These are phyloP conservation scores for Ramaria sp. DNA, from an alignment of 768 basidiomycete species.

Conservation along the genomic window DNA sequence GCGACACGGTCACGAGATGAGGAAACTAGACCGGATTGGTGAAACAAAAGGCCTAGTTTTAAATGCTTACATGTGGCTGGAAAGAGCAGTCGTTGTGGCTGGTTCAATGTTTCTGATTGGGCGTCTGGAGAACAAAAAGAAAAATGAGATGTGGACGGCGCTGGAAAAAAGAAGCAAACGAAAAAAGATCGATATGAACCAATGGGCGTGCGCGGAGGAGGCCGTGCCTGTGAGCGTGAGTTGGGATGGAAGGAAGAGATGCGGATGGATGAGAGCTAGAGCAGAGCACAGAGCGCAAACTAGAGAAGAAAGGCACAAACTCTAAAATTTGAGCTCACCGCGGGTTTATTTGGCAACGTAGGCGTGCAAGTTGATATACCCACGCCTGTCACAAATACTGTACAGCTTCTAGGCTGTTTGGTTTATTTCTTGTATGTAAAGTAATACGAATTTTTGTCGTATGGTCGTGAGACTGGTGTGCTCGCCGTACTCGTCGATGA, in stretches of 20 bases:
- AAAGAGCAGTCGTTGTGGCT: background rate
- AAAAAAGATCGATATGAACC: slow-evolving; percentile 3
- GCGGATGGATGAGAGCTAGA: background rate
- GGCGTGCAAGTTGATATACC: slow-evolving; percentile 7
- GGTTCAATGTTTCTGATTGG: background rate
- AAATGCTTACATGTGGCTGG: slow-evolving; percentile 3
- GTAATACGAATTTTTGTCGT: background rate
- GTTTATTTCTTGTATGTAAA: background rate
- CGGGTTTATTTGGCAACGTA: slow-evolving; percentile 11
- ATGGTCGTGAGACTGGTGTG: background rate
- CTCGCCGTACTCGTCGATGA: slow-evolving; percentile 1
- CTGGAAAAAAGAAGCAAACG: background rate
- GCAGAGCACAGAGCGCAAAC: slow-evolving; percentile 4
- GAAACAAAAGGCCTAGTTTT: background rate
- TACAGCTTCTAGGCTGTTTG: background rate
- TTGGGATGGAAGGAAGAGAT: background rate
- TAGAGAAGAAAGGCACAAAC: background rate
- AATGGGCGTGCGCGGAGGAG: slow-evolving; percentile 9
- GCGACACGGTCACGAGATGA: background rate
- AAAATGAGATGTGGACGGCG: background rate
- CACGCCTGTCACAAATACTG: background rate
- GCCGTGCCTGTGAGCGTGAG: slow-evolving; percentile 8
- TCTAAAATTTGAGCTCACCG: slow-evolving; percentile 7
- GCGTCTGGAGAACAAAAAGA: slow-evolving; percentile 1
- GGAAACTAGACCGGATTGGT: background rate